Evolutionary conservation across 176 grass and related monocot genomes (phyloP).

Genomic region (Alloteropsis semialata): DNA sequence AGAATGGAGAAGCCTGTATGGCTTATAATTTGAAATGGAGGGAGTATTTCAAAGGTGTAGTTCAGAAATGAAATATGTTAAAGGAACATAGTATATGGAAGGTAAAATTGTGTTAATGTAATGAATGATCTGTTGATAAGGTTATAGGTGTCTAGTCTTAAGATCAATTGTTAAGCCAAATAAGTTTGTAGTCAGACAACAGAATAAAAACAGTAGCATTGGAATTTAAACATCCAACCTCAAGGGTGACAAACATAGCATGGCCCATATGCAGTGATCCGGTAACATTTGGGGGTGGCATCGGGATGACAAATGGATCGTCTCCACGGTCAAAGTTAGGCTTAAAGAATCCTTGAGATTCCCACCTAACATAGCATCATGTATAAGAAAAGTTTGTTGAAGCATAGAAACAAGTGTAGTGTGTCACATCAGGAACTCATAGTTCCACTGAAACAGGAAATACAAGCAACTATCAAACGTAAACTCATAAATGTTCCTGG

Average conservation of each 20-base stretch:
- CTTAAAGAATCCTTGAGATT: constrained; percentile 92
- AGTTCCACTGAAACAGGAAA: background rate
- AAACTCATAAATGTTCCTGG: background rate
- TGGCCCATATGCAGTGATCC: constrained; percentile 98
- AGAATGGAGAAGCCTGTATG: background rate
- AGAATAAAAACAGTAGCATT: constrained; percentile 9
- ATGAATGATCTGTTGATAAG: background rate
- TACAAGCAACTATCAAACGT: background rate
- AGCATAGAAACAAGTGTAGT: background rate
- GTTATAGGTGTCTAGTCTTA: background rate
- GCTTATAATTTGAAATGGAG: background rate
- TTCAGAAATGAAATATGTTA: background rate
- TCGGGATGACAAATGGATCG: constrained; percentile 88
- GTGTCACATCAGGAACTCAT: background rate
- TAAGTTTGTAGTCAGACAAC: constrained; percentile 11
- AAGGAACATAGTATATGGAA: background rate
- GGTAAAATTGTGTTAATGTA: background rate
- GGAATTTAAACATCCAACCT: constrained; percentile 51
- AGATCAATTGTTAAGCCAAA: background rate
- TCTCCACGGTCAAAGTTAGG: constrained; percentile 71
- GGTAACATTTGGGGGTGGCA: constrained; percentile 98
- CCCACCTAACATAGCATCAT: constrained; percentile 68
- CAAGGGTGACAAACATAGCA: constrained; percentile 99
- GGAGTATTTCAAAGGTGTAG: background rate
- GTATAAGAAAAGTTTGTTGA: constrained; percentile 9